These are phyloP conservation scores for Tetrahymena borealis DNA, from an alignment of 73 alveolate genomes.

Conservation along the genomic window DNA sequence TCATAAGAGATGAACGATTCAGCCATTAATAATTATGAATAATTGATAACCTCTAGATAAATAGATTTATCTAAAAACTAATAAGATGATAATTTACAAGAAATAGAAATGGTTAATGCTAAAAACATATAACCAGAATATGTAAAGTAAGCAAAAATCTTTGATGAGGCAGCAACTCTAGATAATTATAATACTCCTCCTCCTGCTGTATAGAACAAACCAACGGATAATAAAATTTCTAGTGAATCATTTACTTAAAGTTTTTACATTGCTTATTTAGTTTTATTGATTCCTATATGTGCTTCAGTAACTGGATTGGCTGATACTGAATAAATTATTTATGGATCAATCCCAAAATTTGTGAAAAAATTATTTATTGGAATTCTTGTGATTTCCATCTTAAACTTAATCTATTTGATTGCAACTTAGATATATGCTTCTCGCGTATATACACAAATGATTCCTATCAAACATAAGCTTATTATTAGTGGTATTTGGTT, in stretches of 20 bases:
- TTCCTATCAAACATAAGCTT: neutral
- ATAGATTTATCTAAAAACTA: too few relatives aligned
- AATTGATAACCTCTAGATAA: too few relatives aligned
- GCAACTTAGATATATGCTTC: neutral
- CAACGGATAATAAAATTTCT: neutral
- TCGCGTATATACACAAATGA: neutral
- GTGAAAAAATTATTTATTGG: neutral
- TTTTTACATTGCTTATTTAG: neutral
- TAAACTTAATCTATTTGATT: neutral
- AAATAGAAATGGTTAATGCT: too few relatives aligned
- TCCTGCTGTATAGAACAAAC: too few relatives aligned
- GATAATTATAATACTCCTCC: too few relatives aligned
- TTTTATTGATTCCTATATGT: neutral
- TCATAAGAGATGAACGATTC: too few relatives aligned
- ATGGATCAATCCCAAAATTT: neutral
- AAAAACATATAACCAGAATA: too few relatives aligned
- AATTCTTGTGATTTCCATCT: neutral
- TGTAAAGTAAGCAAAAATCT: too few relatives aligned
- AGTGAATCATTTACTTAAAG: neutral
- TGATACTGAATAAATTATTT: neutral
- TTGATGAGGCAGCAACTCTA: too few relatives aligned
- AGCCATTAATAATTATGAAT: too few relatives aligned
- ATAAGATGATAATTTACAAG: too few relatives aligned
- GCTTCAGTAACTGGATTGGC: neutral
- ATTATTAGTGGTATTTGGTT: neutral